Base-by-base conservation (phyloP, 1,284 basidiomycete species). In the Puccinia polysora region DNA sequence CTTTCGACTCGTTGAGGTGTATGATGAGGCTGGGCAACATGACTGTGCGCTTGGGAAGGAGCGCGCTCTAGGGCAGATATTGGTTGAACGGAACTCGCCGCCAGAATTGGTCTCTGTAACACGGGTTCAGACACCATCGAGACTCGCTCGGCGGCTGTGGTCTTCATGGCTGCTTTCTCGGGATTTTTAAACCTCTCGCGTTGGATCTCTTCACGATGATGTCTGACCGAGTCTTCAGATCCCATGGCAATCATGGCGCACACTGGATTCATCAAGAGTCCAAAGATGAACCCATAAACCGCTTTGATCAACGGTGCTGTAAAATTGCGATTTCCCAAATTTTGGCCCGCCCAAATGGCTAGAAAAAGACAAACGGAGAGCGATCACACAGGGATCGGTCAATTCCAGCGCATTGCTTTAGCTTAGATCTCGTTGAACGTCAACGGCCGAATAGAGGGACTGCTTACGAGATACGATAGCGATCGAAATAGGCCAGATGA, bases 401-500 rank as follows among this genome's bases (percentile, higher is more conserved):
- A 45, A 45, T 45, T 10, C n/a, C n/a, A n/a, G n/a, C n/a, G n/a
- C n/a, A n/a, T n/a, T n/a, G n/a, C n/a, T n/a, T n/a, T n/a, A n/a
- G n/a, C n/a, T n/a, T 60, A 40, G 30, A 20, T 60, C 12, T 2
- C 8, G 1, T 25, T 40, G 18, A 4, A 23, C n/a, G 5, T 4
- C 38, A 18, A 25, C 8, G 6, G 36, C 10, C 12, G 25, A n/a
- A 23, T 23, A 53, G 28, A 40, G 8, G 3, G 23, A 14, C n/a
- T 10, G 20, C 76, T 70, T 25, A 76, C 76, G 77, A 18, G 77
- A 75, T 28, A 81, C 76, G 56, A 78, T 74, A 23, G 77, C 77
- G 40, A 81, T 81, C 5, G 78, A 76, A 30, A 77, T 76, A 7
- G 77, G 77, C 81, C 81, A 81, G 73, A 79, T 77, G 52, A 80